Evolutionary conservation across 2,329 filamentous ascomycete species (phyloP).

Genomic region (Kalaharituber pfeilii): DNA sequence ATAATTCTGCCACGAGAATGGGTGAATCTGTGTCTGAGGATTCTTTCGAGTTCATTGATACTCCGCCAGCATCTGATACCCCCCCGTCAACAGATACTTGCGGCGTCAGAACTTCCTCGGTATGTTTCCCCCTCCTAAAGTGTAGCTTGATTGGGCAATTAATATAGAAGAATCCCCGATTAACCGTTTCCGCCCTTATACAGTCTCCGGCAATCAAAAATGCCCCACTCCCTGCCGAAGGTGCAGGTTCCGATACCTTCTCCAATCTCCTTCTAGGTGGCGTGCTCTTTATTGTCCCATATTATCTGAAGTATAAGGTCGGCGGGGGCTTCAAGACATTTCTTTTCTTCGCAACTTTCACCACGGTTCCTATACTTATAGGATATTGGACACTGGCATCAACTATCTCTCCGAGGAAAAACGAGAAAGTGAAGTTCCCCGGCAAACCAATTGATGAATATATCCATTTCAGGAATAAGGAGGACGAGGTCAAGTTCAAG

Average conservation of each 20-base stretch:
- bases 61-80: slow-evolving; percentile 34
- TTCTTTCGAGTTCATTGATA: slow-evolving; percentile 48
- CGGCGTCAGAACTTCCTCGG: slow-evolving; percentile 39
- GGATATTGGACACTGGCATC: slow-evolving; percentile 70
- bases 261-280: slow-evolving; percentile 61
- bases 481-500: slow-evolving; percentile 47
- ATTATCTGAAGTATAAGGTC: slow-evolving; percentile 66
- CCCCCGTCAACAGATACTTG: slow-evolving; percentile 37
- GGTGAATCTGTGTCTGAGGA: slow-evolving; percentile 30
- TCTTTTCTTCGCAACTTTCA: slow-evolving; percentile 68
- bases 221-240: slow-evolving; percentile 81
- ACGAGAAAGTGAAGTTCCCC: slow-evolving; percentile 75
- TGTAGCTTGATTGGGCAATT: not conserved
- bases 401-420: slow-evolving; percentile 67
- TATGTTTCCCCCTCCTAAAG: slow-evolving; percentile 25
- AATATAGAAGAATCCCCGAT: slow-evolving; percentile 18
- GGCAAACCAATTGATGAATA: slow-evolving; percentile 83
- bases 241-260: slow-evolving; percentile 67
- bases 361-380: slow-evolving; percentile 60
- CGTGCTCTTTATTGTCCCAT: slow-evolving; percentile 52
- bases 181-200: slow-evolving; percentile 20
- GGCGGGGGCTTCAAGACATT: slow-evolving; percentile 74
- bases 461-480: slow-evolving; percentile 54
- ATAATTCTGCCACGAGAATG: slow-evolving; percentile 13
- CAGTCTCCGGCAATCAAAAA: slow-evolving; percentile 85